Evolutionary conservation across 805 yeast genomes (phyloP), one percentile per base, ranked within the genome.

Genomic region (Cyberlindnera xylosilytica): DNA sequence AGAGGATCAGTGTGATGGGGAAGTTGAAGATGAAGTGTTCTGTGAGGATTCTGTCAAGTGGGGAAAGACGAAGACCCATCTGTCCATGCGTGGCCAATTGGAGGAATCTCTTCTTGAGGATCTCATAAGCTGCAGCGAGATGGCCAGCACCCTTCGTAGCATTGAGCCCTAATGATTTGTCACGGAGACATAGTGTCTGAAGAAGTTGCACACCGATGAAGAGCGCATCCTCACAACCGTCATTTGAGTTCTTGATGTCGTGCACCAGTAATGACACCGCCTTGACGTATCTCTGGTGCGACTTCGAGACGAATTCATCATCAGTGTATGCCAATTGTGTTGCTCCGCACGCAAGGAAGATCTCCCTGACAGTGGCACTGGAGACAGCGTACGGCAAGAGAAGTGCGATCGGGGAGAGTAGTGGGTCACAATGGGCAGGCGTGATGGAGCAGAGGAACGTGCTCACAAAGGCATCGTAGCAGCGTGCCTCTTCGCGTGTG

Each of bases 281-380:
- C 7, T 41, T 45, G 16, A 49, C 47, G 28, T 57, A 57, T 22
- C 57, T 41, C 9, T 42, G 45, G 29, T 45, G 42, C 2, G 58
- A 55, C 19, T 42, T 44, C 6, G 36, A 27, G 4, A 43, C 39
- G 26, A 41, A 56, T 19, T 37, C 34, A 29, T 54, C 58, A 12
- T 53, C 47, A 6, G 42, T 24, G 35, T 47, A 55, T 1, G 60
- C 56, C 17, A 52, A 18, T 15, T 51, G 43, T 3, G 60, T 47
- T 2, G 61, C 56, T 19, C 61, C 61, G 46, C 60, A 55, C 0
- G 61, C 57, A 3, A 55, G 31, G 39, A 52, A 53, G 17, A 52
- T 49, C 28, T 52, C 56, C 16, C 58, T 36, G 4, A 51, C 57
- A 2, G 51, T 47, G 11, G 33, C 3, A 36, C 47, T 50, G 0